Evolutionary conservation across 257 asterid genomes (phyloP).

Genomic region (Galeopsis tetrahit): DNA sequence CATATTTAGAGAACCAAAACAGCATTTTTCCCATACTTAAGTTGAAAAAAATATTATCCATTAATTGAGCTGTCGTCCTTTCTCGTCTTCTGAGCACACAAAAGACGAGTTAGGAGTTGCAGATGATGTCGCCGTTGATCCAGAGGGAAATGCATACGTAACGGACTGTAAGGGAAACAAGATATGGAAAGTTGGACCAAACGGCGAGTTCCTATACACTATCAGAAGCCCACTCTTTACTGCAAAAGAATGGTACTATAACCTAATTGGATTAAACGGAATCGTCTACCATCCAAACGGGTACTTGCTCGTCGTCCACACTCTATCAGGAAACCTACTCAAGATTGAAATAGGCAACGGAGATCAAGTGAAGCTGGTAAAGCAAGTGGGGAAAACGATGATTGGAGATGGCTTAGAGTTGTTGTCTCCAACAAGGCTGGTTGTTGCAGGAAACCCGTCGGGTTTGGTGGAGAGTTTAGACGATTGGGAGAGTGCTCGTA

Average conservation of each 20-base stretch:
- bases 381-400: constrained; percentile 47
- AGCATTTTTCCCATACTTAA: too few species aligned
- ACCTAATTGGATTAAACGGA: constrained; percentile 71
- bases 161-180: constrained; percentile 70
- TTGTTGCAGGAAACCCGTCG: constrained; percentile 78
- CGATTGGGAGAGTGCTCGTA: constrained; percentile 68
- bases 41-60: neutral
- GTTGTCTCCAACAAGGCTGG: constrained; percentile 65
- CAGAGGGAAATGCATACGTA: constrained; percentile 75
- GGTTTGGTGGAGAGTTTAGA: constrained; percentile 72
- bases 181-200: constrained; percentile 76
- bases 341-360: constrained; percentile 56
- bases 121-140: constrained; percentile 81
- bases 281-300: constrained; percentile 90
- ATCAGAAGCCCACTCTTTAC: constrained; percentile 67
- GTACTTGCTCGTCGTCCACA: constrained; percentile 71
- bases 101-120: constrained; percentile 69
- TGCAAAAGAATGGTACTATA: constrained; percentile 66
- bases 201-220: constrained; percentile 54
- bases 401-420: constrained; percentile 90
- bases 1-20: too few species aligned
- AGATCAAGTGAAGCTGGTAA: constrained; percentile 54
- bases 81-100: constrained; percentile 34
- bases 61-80: neutral
- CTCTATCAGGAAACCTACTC: constrained; percentile 73